phyloP scores from a whole-genome alignment of 192 early-diverging fungal genomes.

The Entrophospora sp. region DNA sequence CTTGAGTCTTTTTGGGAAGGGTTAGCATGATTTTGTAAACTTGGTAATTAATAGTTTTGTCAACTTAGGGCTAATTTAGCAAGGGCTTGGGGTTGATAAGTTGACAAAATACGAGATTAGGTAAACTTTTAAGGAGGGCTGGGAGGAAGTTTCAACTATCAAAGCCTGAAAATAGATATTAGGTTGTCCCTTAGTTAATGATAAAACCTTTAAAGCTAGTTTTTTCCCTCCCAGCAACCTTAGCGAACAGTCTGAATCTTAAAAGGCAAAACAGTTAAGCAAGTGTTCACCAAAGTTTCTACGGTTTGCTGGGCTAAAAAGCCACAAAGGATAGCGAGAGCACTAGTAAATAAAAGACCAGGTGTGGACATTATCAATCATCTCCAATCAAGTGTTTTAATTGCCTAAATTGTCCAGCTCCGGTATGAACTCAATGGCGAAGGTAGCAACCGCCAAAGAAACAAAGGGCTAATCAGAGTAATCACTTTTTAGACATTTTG shows the following conservation, averaged over 20 bases:
- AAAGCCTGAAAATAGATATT: no score
- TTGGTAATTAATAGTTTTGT: no score
- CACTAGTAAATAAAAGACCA: not conserved
- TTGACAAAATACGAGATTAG: no score
- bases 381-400: not conserved
- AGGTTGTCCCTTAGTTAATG: no score
- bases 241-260: conserved; percentile 1
- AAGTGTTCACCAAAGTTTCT: not conserved
- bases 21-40: no score
- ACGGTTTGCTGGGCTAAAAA: not conserved
- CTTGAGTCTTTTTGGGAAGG: no score
- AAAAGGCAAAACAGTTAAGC: not conserved
- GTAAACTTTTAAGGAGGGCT: no score
- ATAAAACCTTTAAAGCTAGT: no score
- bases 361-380: not conserved
- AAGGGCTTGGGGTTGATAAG: no score
- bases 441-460: not conserved
- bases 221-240: no score
- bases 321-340: not conserved
- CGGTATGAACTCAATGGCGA: not conserved
- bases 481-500: not conserved
- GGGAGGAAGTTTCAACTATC: no score
- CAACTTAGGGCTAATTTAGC: no score
- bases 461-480: not conserved
- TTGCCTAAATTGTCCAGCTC: not conserved